Base-by-base conservation (phyloP, 2,329 filamentous ascomycete genomes). In the Sporothrix schenckii region DNA sequence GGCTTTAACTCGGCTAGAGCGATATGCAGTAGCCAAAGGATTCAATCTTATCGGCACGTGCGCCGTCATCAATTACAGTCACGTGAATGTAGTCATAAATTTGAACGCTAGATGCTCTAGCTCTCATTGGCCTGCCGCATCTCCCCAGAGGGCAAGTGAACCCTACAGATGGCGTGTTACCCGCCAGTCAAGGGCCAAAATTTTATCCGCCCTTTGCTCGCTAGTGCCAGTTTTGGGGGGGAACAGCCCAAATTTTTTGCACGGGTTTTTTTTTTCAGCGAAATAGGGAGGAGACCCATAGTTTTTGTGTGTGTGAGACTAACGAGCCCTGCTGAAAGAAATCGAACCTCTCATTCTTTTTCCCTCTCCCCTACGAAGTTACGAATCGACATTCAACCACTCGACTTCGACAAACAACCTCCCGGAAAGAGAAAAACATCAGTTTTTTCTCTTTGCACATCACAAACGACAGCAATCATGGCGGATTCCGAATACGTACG, bases 381-480 rank as follows among this genome's bases (percentile, higher is more conserved):
- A 49, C 68, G 56, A 63, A 47, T 66, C 53, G 63, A 53, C 44
- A 58, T 54, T 70, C 69, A 58, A 65, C 69, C 61, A 71, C 69
- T 52, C 58, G 56, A 21, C 66, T 53, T 53, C 58, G 66, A 68
- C 63, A 60, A 53, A 52, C 52, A 54, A 69, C 69, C 72, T 74
- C 74, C 73, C 72, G 27, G 50, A 70, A 68, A 56, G 65, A 56
- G 7, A 34, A 68, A 68, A 66, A 53, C 54, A 30, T 52, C 9
- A 24, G 39, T 24, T 61, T 69, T 63, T 66, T 66, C 63, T 69
- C 66, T 69, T 68, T 67, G 60, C 44, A 65, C 50, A 60, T 58
- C 70, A 65, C 47, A 52, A 54, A 75, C 78, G 75, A 80, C 82
- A 83, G 85, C 85, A 87, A 91, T 82, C 83, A 93, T 93, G 91